These are phyloP conservation scores for Vigna nakashimae DNA, from an alignment of 306 rosid species.

Conservation along the genomic window DNA sequence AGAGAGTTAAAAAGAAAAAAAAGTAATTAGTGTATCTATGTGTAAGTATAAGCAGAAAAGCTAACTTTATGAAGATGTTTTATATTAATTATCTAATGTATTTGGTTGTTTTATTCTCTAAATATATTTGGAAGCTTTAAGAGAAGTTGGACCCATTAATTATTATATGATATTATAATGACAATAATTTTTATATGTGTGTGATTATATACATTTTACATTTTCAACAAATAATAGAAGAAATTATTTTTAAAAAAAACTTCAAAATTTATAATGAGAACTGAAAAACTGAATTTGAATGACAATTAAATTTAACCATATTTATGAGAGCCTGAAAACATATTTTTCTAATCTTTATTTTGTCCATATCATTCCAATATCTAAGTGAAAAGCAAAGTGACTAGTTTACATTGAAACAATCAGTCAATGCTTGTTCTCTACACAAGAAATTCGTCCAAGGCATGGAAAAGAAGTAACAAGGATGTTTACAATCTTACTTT, in stretches of 20 bases:
- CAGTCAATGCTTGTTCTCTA: constrained; percentile 32
- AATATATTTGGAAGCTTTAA: too few species aligned
- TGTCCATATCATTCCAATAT: neutral
- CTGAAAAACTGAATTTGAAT: neutral
- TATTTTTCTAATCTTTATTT: neutral
- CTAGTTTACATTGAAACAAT: constrained; percentile 44
- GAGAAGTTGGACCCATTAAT: too few species aligned
- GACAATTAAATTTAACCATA: neutral
- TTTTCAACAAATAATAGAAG: too few species aligned
- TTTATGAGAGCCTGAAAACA: neutral
- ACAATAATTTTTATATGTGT: too few species aligned
- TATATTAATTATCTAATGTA: too few species aligned
- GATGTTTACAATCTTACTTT: neutral
- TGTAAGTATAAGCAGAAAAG: too few species aligned
- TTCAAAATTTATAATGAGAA: neutral
- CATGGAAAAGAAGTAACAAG: constrained; percentile 11
- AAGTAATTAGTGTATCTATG: too few species aligned
- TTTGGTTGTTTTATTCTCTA: too few species aligned
- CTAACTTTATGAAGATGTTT: too few species aligned
- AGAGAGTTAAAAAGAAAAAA: too few species aligned
- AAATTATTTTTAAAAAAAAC: neutral
- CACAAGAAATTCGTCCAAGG: constrained; percentile 27
- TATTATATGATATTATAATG: too few species aligned
- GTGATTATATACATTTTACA: too few species aligned
- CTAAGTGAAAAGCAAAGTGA: constrained; percentile 28